Evolutionary conservation across 805 yeast species (phyloP).

Genomic region (Saccharomycopsis sp.): DNA sequence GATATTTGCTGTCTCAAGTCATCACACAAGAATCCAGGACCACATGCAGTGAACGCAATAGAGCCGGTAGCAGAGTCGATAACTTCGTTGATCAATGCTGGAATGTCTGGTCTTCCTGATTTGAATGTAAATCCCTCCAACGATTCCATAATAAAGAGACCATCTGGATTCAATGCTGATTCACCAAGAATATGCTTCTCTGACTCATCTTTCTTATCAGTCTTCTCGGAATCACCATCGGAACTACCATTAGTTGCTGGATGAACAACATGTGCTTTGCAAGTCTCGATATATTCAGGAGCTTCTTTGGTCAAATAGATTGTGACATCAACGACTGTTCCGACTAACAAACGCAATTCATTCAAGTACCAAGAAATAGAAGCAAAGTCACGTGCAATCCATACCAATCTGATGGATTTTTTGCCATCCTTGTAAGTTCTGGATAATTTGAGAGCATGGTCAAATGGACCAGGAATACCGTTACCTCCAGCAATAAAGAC

Average conservation of each 20-base stretch:
- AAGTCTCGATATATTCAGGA: neutral
- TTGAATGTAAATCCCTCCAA: constrained; percentile 28
- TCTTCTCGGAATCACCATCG: neutral
- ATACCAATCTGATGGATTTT: constrained; percentile 42
- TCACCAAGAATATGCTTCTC: neutral
- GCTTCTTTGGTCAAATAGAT: constrained; percentile 32
- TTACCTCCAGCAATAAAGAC: constrained; percentile 46
- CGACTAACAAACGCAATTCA: constrained; percentile 33
- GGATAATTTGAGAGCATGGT: constrained; percentile 32
- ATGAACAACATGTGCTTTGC: neutral
- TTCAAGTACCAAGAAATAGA: constrained; percentile 43
- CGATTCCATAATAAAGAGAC: neutral
- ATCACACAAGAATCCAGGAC: constrained; percentile 13
- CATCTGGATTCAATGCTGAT: neutral
- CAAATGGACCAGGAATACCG: constrained; percentile 47
- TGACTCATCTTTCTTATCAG: neutral
- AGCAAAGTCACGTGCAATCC: constrained; percentile 54
- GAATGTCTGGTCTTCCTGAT: constrained; percentile 43
- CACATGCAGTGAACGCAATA: constrained; percentile 10
- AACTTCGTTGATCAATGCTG: constrained; percentile 29
- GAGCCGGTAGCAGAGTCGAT: neutral
- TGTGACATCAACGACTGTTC: constrained; percentile 28
- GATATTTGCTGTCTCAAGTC: constrained; percentile 6
- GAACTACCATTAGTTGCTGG: neutral
- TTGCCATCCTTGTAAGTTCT: constrained; percentile 24